A percentile compares a stretch with the other conserved stretches of the same genome.
phyloP scores from a whole-genome alignment of 306 rosid species.

The Lablab purpureus region DNA sequence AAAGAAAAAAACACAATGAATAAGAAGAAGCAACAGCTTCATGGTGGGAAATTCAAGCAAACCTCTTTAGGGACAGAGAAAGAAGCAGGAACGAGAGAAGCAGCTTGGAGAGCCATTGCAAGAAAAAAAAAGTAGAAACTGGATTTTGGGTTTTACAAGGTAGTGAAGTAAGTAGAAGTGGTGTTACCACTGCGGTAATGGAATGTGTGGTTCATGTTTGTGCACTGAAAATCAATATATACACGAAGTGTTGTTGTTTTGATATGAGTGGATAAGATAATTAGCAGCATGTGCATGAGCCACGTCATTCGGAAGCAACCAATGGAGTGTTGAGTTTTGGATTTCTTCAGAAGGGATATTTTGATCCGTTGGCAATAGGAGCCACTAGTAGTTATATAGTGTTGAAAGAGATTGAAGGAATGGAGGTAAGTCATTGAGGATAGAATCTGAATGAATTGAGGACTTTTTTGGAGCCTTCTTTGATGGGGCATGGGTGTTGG shows the following conservation, averaged over 20 bases:
- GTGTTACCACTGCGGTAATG: conserved; percentile 8
- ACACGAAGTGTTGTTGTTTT: background rate
- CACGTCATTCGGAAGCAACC: conserved; percentile 45
- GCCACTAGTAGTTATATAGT: conserved; percentile 38
- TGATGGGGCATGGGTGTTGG: too few species aligned
- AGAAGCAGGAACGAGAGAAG: conserved; percentile 58
- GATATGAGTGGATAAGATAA: conserved; percentile 58
- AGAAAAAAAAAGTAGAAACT: background rate
- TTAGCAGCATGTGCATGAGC: conserved; percentile 50
- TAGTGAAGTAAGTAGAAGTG: conserved; percentile 26
- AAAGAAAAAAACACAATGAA: background rate
- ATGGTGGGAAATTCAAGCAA: conserved; percentile 27
- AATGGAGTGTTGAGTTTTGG: conserved; percentile 45
- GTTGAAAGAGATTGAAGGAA: conserved; percentile 38
- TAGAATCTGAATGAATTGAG: conserved; percentile 2
- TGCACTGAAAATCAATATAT: conserved; percentile 24
- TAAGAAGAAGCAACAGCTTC: background rate
- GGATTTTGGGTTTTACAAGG: background rate
- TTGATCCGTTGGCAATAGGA: conserved; percentile 30
- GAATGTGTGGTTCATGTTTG: background rate
- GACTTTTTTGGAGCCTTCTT: background rate
- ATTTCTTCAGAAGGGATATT: conserved; percentile 54
- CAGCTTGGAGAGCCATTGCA: conserved; percentile 58
- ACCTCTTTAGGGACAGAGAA: conserved; percentile 58
- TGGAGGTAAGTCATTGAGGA: conserved; percentile 33